Percentiles rank a stretch among this genome's conserved stretches.
Evolutionary conservation across 169 alveolate genomes (phyloP).

Genomic region (Babesia sp.): DNA sequence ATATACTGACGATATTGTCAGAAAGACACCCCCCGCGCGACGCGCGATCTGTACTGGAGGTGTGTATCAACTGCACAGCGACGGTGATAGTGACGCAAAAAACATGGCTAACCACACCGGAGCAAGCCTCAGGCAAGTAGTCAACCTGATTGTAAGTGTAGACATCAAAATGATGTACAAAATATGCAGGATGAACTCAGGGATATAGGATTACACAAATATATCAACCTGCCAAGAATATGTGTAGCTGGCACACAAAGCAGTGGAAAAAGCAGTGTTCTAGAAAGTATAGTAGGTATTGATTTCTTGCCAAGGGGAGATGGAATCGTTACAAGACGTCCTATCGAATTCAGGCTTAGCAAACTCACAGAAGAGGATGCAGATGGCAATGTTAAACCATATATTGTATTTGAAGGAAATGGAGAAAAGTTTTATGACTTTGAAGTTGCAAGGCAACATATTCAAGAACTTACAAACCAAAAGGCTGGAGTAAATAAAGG

Average conservation of each 20-base stretch:
- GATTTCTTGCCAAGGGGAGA: constrained; percentile 97
- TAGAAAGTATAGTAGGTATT: constrained; percentile 96
- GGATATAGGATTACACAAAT: constrained; percentile 90
- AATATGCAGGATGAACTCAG: constrained; percentile 84
- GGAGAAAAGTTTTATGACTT: constrained; percentile 86
- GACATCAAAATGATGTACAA: not conserved
- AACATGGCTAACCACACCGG: constrained; percentile 48
- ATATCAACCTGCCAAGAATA: constrained; percentile 87
- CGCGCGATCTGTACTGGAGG: constrained; percentile 7
- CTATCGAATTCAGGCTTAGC: constrained; percentile 93
- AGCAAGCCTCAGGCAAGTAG: constrained; percentile 53
- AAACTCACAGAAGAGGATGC: constrained; percentile 82
- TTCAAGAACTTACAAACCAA: constrained; percentile 87
- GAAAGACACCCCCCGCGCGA: not conserved
- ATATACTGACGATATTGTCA: not conserved
- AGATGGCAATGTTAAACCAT: constrained; percentile 57
- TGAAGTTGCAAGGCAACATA: constrained; percentile 88
- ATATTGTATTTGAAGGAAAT: constrained; percentile 77
- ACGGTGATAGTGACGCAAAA: not conserved
- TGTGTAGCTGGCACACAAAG: constrained; percentile 88
- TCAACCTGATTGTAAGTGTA: constrained; percentile 57
- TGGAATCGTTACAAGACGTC: constrained; percentile 97
- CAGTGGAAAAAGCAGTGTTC: constrained; percentile 88
- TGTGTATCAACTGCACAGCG: constrained; percentile 9
- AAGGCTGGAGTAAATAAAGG: constrained; percentile 91